Percentiles rank a stretch among this genome's conserved stretches.
phyloP scores from a whole-genome alignment of 768 basidiomycete genomes.

The Gyrodon lividus region DNA sequence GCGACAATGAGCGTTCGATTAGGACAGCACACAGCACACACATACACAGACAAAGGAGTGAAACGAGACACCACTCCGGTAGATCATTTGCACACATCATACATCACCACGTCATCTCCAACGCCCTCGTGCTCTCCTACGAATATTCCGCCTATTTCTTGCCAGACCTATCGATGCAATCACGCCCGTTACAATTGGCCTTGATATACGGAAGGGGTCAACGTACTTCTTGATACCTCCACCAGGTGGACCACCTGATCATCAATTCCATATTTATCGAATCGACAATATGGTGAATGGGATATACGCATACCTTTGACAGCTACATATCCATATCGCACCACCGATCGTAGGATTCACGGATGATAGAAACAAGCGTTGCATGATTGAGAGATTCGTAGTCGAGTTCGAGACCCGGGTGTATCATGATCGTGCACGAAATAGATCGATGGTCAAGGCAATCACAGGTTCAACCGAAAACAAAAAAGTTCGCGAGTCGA shows the following conservation, averaged over 20 bases:
- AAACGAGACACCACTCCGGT: neutral
- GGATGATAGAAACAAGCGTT: neutral
- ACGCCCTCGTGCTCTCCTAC: neutral
- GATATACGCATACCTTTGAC: conserved; percentile 25
- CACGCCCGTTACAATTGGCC: conserved; percentile 5
- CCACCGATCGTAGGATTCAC: neutral
- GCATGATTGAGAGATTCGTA: conserved; percentile 40
- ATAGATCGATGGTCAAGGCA: no score
- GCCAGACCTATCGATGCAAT: conserved; percentile 49
- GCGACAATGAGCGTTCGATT: neutral
- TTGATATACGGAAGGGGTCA: neutral
- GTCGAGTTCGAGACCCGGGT: conserved; percentile 40
- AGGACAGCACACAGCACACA: conserved; percentile 2
- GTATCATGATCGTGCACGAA: no score
- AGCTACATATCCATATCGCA: conserved; percentile 27
- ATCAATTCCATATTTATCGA: conserved; percentile 1
- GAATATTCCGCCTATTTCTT: conserved; percentile 52
- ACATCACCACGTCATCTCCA: neutral
- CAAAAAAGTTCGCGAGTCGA: conserved; percentile 23
- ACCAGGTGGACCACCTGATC: conserved; percentile 62
- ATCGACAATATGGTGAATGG: conserved; percentile 4
- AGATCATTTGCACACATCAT: neutral
- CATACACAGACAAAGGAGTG: neutral
- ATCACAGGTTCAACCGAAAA: no score
- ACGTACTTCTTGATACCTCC: conserved; percentile 87